Conservation (phyloP, 345 rosid species). For the Pistacia atlantica region DNA sequence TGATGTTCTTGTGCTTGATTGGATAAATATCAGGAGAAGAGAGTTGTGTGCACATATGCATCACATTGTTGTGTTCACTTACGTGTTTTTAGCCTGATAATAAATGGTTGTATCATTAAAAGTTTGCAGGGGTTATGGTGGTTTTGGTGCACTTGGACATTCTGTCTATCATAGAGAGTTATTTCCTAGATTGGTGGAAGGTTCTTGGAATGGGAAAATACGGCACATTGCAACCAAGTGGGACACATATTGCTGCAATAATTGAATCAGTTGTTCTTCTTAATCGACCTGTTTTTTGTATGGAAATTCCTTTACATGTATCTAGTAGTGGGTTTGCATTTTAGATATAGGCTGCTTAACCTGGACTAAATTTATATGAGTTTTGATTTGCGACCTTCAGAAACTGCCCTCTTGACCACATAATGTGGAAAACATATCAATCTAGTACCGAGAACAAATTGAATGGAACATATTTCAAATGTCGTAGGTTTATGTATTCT, state of each 20-base stretch:
- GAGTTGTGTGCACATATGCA: neutral
- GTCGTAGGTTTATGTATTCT: neutral
- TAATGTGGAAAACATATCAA: neutral
- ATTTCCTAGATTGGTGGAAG: conserved; percentile 78
- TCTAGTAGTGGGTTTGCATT: neutral
- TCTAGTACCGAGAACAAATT: neutral
- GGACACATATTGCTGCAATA: conserved; percentile 76
- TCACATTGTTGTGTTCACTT: neutral
- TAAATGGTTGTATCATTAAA: conserved; percentile 24
- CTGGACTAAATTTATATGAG: neutral
- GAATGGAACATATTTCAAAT: neutral
- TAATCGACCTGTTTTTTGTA: conserved; percentile 2
- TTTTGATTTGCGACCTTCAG: neutral
- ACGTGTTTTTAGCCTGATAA: neutral
- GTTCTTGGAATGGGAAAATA: conserved; percentile 54
- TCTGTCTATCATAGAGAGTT: conserved; percentile 83
- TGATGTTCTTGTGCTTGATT: neutral
- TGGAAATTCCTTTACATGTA: neutral
- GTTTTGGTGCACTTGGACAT: conserved; percentile 97
- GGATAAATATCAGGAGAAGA: neutral
- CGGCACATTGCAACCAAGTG: conserved; percentile 74
- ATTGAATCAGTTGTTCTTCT: conserved; percentile 49
- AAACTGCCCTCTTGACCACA: neutral
- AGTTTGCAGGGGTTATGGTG: conserved; percentile 95
- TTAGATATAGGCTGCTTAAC: too few relatives aligned